Evolutionary conservation across 2,329 filamentous ascomycete species (phyloP).

Genomic region (Ophiostoma populinum): DNA sequence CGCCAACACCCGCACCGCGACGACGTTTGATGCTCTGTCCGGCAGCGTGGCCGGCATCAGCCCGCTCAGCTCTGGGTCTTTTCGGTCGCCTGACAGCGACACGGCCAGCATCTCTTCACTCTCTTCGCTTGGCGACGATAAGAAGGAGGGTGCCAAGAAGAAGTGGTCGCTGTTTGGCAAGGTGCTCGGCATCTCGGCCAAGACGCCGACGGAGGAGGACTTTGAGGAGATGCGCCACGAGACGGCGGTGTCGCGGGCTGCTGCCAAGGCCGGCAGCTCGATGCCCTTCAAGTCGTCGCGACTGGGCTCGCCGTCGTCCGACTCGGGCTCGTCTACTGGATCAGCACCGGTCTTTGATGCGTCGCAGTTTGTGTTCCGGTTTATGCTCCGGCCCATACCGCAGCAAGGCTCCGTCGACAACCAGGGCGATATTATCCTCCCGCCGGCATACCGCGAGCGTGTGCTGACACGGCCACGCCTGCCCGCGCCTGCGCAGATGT

Average conservation of each 20-base stretch:
- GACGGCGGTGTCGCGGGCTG: slow-evolving; percentile 26
- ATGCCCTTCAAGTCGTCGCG: slow-evolving; percentile 21
- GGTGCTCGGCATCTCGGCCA: slow-evolving; percentile 32
- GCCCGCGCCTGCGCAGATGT: slow-evolving; percentile 50
- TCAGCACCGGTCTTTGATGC: slow-evolving; percentile 37
- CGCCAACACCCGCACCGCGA: slow-evolving; percentile 1
- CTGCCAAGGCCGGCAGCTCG: slow-evolving; percentile 9
- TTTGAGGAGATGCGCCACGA: slow-evolving; percentile 33
- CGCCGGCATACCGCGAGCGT: slow-evolving; percentile 35
- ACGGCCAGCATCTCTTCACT: neutral
- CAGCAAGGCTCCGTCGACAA: slow-evolving; percentile 13
- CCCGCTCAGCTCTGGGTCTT: neutral
- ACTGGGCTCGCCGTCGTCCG: slow-evolving; percentile 23
- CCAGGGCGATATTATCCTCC: slow-evolving; percentile 31
- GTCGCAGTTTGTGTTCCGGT: slow-evolving; percentile 52
- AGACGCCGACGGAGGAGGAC: slow-evolving; percentile 22
- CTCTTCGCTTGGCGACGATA: slow-evolving; percentile 6
- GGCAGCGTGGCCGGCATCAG: slow-evolving; percentile 1
- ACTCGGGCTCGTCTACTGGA: slow-evolving; percentile 32
- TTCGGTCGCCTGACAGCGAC: slow-evolving; percentile 11
- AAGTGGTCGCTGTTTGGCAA: slow-evolving; percentile 50
- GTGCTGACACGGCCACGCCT: slow-evolving; percentile 52
- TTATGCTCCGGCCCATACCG: slow-evolving; percentile 39
- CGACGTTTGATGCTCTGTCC: slow-evolving; percentile 7
- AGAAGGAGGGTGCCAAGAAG: slow-evolving; percentile 26